A percentile compares a stretch with the other conserved stretches of the same genome.
These are phyloP conservation scores for Scedosporium minutisporum DNA, from an alignment of 2,329 filamentous ascomycete genomes.

Conservation along the genomic window DNA sequence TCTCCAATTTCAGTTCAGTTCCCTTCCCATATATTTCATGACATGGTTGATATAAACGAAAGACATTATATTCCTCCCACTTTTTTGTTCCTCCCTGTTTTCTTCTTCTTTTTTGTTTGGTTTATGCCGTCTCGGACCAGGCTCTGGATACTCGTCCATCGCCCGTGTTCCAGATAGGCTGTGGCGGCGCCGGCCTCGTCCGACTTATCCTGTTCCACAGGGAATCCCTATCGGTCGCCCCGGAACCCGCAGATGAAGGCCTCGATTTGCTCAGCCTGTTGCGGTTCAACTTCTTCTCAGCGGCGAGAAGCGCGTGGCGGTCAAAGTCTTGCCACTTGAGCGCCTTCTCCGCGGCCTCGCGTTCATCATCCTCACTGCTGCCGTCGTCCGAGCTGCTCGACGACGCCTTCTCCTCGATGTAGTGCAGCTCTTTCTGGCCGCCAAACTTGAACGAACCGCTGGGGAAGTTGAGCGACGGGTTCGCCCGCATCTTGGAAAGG, in stretches of 20 bases:
- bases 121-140: constrained; percentile 5
- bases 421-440: constrained; percentile 4
- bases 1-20: not conserved
- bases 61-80: not conserved
- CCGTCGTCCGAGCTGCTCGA: not conserved
- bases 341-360: not conserved
- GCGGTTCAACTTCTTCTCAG: not conserved
- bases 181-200: not conserved
- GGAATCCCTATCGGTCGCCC: not conserved
- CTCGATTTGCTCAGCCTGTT: constrained; percentile 6
- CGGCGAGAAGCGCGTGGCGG: not conserved
- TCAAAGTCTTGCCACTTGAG: constrained; percentile 6
- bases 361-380: not conserved
- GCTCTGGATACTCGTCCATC: constrained; percentile 5
- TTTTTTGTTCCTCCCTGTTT: too few species aligned
- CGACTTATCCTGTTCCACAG: not conserved
- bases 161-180: constrained; percentile 1
- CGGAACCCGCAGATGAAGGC: not conserved
- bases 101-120: not conserved
- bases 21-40: not conserved
- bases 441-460: constrained; percentile 1
- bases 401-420: not conserved
- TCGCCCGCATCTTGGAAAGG: constrained; percentile 18
- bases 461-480: constrained; percentile 5
- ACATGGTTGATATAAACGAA: not conserved